Conservation (phyloP, 805 yeast genomes). For the Maudiozyma bulderi region DNA sequence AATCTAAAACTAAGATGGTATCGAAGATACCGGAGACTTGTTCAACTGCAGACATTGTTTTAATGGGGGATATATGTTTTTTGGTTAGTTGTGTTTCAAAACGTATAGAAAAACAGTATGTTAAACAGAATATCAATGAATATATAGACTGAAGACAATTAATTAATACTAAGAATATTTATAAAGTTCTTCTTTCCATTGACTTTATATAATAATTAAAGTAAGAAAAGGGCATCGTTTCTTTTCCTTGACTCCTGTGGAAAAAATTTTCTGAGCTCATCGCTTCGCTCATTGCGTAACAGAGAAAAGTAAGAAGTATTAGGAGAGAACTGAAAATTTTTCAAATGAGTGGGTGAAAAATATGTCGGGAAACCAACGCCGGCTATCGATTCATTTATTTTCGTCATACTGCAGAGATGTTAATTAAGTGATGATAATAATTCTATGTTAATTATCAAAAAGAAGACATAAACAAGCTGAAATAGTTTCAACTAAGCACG, state of each 20-base stretch:
- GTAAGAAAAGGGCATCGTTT: too few relatives aligned
- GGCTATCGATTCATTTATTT: neutral
- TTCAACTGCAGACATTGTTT: constrained; percentile 18
- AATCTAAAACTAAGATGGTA: constrained; percentile 94
- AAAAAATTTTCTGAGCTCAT: neutral
- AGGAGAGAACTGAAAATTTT: neutral
- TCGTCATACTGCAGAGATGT: too few relatives aligned
- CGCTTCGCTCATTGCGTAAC: neutral
- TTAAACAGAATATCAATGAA: too few relatives aligned
- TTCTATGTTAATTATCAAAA: too few relatives aligned
- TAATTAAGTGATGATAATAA: too few relatives aligned
- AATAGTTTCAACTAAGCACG: too few relatives aligned
- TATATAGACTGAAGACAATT: too few relatives aligned
- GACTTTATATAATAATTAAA: too few relatives aligned
- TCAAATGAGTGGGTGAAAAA: neutral
- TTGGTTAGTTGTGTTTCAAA: neutral
- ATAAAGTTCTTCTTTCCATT: too few relatives aligned
- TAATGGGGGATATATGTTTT: neutral
- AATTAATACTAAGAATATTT: too few relatives aligned
- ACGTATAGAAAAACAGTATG: neutral
- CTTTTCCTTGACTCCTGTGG: too few relatives aligned
- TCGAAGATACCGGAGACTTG: constrained; percentile 85
- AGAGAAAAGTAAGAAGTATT: neutral
- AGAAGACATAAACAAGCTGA: too few relatives aligned
- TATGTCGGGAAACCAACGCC: neutral